phyloP scores from a whole-genome alignment of 1,284 basidiomycete species.

The Phellopilus nigrolimitatus region DNA sequence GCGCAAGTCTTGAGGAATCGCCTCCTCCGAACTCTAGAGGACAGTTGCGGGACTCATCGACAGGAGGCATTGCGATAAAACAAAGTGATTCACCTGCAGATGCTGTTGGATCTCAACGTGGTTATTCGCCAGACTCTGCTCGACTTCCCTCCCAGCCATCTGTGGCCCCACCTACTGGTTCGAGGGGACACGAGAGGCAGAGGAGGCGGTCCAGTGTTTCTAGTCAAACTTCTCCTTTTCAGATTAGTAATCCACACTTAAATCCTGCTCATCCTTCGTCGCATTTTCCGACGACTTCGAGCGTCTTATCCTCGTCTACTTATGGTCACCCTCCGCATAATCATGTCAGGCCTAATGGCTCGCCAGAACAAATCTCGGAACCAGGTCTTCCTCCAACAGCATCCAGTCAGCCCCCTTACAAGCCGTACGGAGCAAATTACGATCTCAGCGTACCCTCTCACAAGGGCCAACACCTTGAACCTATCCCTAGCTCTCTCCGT shows the following conservation, averaged over 20 bases:
- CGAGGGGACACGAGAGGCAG: conserved; percentile 3
- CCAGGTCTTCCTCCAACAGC: not conserved
- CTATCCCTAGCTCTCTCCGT: conserved; percentile 15
- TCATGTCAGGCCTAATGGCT: conserved; percentile 5
- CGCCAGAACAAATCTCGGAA: not conserved
- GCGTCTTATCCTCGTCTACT: not conserved
- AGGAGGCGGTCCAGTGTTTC: conserved; percentile 2
- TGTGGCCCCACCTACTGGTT: conserved; percentile 3
- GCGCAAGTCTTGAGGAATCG: conserved; percentile 7
- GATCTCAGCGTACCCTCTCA: no score
- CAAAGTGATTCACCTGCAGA: conserved; percentile 21
- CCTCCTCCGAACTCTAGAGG: not conserved
- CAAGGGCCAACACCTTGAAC: conserved; percentile 13
- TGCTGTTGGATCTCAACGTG: conserved; percentile 16
- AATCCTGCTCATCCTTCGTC: conserved; percentile 8
- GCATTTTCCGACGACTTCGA: not conserved
- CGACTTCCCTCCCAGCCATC: conserved; percentile 20
- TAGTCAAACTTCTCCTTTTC: conserved; percentile 4
- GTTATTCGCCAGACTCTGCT: conserved; percentile 18
- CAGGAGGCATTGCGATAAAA: conserved; percentile 8
- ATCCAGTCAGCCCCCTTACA: not conserved
- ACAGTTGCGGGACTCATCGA: not conserved
- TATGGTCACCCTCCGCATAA: not conserved
- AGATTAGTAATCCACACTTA: not conserved
- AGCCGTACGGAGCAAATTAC: not conserved